Evolutionary conservation across 306 rosid species (phyloP).

Genomic region (Quillaja saponaria): DNA sequence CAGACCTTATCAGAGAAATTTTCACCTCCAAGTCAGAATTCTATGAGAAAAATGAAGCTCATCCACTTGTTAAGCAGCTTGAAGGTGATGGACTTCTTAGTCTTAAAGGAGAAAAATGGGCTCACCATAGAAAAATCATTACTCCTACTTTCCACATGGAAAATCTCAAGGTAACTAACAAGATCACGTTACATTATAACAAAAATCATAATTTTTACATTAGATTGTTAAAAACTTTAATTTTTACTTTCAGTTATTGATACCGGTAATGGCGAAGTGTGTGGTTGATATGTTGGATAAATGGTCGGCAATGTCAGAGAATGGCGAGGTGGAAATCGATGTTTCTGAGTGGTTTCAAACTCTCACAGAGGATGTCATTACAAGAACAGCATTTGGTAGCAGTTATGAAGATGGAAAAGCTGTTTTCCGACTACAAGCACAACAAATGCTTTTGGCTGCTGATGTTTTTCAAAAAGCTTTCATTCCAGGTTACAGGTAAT

Average conservation of each 20-base stretch:
- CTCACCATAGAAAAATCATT: conserved; percentile 80
- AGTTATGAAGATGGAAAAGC: conserved; percentile 93
- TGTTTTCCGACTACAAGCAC: conserved; percentile 67
- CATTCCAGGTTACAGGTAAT: conserved; percentile 92
- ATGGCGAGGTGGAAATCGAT: conserved; percentile 85
- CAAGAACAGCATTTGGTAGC: conserved; percentile 77
- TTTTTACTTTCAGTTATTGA: conserved; percentile 46
- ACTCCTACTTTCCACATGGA: conserved; percentile 92
- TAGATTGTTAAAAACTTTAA: background rate
- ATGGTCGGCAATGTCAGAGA: conserved; percentile 54
- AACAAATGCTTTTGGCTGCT: conserved; percentile 81
- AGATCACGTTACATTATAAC: no score
- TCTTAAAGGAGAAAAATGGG: conserved; percentile 95
- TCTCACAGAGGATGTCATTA: conserved; percentile 78
- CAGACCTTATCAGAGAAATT: conserved; percentile 84
- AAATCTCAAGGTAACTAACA: conserved; percentile 70
- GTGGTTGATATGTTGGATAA: conserved; percentile 76
- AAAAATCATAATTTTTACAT: no score
- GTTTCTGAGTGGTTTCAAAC: conserved; percentile 79
- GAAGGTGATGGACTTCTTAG: conserved; percentile 98
- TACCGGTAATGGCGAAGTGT: conserved; percentile 80
- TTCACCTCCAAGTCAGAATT: conserved; percentile 78
- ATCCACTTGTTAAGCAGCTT: conserved; percentile 89
- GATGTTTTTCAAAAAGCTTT: conserved; percentile 83
- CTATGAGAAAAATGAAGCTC: conserved; percentile 91